phyloP scores from a whole-genome alignment of 2,329 filamentous ascomycete genomes.

The Trichothecium roseum region DNA sequence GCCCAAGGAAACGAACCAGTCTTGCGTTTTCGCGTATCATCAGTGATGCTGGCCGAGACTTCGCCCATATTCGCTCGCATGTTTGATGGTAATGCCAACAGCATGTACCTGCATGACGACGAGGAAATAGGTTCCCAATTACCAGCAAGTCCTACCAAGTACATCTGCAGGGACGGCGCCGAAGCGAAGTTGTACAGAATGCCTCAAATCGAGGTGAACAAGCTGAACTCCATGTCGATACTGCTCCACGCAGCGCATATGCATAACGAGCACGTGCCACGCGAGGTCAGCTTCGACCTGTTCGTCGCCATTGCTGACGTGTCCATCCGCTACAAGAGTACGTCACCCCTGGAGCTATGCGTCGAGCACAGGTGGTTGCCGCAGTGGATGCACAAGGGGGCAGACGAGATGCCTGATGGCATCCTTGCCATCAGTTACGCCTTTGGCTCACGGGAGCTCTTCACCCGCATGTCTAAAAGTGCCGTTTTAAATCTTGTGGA shows the following conservation, averaged over 20 bases:
- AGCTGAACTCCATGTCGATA: constrained; percentile 28
- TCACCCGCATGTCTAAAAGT: constrained; percentile 37
- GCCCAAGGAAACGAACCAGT: constrained; percentile 22
- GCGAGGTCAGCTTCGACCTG: constrained; percentile 33
- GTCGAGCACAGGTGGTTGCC: constrained; percentile 43
- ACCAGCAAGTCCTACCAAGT: constrained; percentile 22
- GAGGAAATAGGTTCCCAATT: constrained; percentile 23
- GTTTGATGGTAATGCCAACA: constrained; percentile 23
- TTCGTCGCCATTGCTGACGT: constrained; percentile 42
- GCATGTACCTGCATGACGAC: constrained; percentile 22
- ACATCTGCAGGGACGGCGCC: constrained; percentile 30
- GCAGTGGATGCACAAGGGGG: constrained; percentile 36
- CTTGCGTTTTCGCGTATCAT: constrained; percentile 40
- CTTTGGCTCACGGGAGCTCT: constrained; percentile 38
- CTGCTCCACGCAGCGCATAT: constrained; percentile 41
- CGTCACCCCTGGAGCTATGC: constrained; percentile 35
- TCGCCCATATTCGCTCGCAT: constrained; percentile 42
- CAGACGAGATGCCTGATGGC: constrained; percentile 37
- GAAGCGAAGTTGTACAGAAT: constrained; percentile 39
- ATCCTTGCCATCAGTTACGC: constrained; percentile 42
- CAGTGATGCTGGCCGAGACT: constrained; percentile 36
- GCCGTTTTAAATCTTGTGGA: constrained; percentile 34
- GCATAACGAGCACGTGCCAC: constrained; percentile 34
- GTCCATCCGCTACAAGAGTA: constrained; percentile 39
- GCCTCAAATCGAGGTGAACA: constrained; percentile 38